Evolutionary conservation across 345 rosid genomes (phyloP), one percentile per base, ranked within the genome.

Genomic region (Excoecaria cochinchinensis): DNA sequence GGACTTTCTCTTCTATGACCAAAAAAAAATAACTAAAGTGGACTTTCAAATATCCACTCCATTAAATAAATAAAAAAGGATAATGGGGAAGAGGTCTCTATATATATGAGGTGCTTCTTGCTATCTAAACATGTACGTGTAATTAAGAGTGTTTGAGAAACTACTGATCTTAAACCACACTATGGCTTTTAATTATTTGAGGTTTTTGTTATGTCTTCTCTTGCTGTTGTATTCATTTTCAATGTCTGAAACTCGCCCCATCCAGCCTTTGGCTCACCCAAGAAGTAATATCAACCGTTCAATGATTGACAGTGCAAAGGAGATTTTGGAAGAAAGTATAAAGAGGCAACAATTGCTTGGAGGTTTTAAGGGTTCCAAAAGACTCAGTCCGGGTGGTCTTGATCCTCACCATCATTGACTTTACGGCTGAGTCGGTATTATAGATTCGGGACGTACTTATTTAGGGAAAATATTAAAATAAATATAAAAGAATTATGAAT

Each of bases 321-420:
- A 84, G 75, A 85, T 82, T 67, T 74, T 86, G 82, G 77, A 81
- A 51, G 84, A 79, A 36, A 90, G 87, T 76, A 73, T 85, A 40
- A 24, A 47, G 24, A 85, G 86, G 76, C 83, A 84, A 36, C 62
- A 80, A 7, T 0, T 67, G 55, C 5, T 11, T 67, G 70, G 47
- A 44, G 63, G 10, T 16, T 59, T 56, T 88, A 87, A 52, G 21
- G 72, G 82, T 58, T 71, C 97, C 51, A 74, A 71, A 42, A 62
- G 91, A 64, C 71, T 78, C 0, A 88, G 91, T 77, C 97, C 94
- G 15, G 97, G 97, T 12, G 92, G 97, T 56, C 92, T 90, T 21
- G 90, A 90, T 76, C 91, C 89, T 24, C 88, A 84, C 56, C 97
- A 91, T 74, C 91, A 90, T 73, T 85, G 76, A 44, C 1, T 4